These are phyloP conservation scores for Apiotrichum sp. DNA, from an alignment of 1,284 basidiomycete genomes.

Conservation along the genomic window DNA sequence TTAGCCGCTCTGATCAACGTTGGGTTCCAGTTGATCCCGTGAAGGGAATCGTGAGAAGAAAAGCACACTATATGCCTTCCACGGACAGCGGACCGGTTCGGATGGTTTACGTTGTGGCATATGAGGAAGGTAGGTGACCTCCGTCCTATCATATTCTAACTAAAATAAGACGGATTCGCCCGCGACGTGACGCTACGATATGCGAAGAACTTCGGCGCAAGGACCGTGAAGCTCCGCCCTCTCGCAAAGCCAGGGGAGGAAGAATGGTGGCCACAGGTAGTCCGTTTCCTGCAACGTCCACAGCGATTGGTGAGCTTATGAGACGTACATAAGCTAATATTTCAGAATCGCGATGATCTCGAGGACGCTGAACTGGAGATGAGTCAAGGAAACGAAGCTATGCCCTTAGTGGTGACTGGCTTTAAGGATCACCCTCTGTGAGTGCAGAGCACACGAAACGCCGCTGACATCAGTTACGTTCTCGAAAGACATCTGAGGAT, in stretches of 20 bases:
- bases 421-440: slow-evolving; percentile 96
- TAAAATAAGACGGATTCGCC: slow-evolving; percentile 49
- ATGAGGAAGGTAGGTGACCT: slow-evolving; percentile 72
- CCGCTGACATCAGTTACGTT: slow-evolving; percentile 59
- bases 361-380: slow-evolving; percentile 88
- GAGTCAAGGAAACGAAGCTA: slow-evolving; percentile 75
- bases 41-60: slow-evolving; percentile 69
- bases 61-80: slow-evolving; percentile 73
- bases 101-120: slow-evolving; percentile 86
- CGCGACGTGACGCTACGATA: slow-evolving; percentile 54
- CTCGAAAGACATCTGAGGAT: slow-evolving; percentile 82
- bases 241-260: slow-evolving; percentile 57
- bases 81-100: slow-evolving; percentile 61
- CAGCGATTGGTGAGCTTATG: slow-evolving; percentile 63
- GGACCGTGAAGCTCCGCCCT: slow-evolving; percentile 74
- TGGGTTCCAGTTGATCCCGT: slow-evolving; percentile 94
- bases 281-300: slow-evolving; percentile 60
- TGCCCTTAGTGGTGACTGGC: slow-evolving; percentile 82
- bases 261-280: slow-evolving; percentile 79
- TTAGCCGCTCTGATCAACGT: slow-evolving; percentile 79
- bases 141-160: slow-evolving; percentile 25
- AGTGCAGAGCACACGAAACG: slow-evolving; percentile 23
- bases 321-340: background rate
- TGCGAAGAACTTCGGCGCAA: slow-evolving; percentile 74
- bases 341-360: slow-evolving; percentile 78